Evolutionary conservation across 495 filamentous ascomycete species (phyloP), one percentile per base, ranked within the genome.

Genomic region (Aspergillus ellipticus): DNA sequence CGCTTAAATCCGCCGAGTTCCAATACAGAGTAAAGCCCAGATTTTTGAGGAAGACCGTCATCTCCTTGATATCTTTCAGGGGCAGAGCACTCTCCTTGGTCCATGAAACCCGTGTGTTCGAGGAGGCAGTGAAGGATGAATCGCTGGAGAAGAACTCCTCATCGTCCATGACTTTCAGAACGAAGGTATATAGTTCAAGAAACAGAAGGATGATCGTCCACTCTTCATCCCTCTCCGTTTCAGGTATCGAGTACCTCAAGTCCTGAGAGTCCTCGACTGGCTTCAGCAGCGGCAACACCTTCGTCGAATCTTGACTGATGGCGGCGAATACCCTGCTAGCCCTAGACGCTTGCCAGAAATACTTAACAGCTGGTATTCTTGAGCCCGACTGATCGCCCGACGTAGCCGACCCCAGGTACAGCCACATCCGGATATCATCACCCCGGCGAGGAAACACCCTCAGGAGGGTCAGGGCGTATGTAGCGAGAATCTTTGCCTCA

Each of bases 371-470:
- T 0, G 94, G 87, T 15, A 87, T 66, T 50, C 78, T 74, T 5
- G 62, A 64, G 13, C 65, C 66, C 8, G 69, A 63, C 26, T 67
- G 63, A 16, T 67, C 61, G 1, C 55, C 56, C 17, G 73, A 71
- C 15, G 79, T 74, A 10, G 89, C 85, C 28, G 91, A 91, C 0
- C 90, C 87, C 13, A 92, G 74, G 60, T 92, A 97, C 4, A 99
- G 74, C 79, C 94, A 95, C 90, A 97, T 96, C 0, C 92, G 87
- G 49, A 97, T 95, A 50, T 97, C 95, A 62, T 96, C 91, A 17
- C 85, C 83, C 37, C 84, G 80, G 8, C 81, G 78, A 17, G 92
- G 94, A 60, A 99, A 99, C 52, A 90, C 89, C 54, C 88, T 84
- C 6, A 97, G 72, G 8, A 99, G 72, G 13, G 89, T 94, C 41